Percentiles rank a stretch among this genome's conserved stretches.
phyloP scores from a whole-genome alignment of 1,139 yeast genomes.

The Lodderomyces beijingensis region DNA sequence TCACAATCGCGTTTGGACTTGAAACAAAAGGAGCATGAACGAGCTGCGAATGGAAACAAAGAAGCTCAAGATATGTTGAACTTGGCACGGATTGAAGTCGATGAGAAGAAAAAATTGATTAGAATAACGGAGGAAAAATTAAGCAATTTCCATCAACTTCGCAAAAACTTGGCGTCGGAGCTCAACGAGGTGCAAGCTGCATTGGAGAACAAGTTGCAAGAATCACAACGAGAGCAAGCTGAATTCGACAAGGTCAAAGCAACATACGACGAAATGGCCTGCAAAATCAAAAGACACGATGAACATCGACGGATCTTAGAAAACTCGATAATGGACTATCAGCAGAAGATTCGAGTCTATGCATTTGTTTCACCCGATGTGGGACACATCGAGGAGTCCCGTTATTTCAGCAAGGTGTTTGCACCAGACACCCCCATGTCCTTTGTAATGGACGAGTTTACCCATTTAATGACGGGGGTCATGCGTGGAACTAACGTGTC shows the following conservation, averaged over 20 bases:
- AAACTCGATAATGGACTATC: slow-evolving; percentile 48
- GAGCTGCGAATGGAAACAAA: not conserved
- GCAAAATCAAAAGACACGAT: slow-evolving; percentile 21
- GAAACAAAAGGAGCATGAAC: slow-evolving; percentile 1
- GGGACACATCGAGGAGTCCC: slow-evolving; percentile 2
- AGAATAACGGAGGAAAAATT: slow-evolving; percentile 8
- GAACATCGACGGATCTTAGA: slow-evolving; percentile 40
- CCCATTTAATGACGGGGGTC: slow-evolving; percentile 16
- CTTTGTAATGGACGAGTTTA: slow-evolving; percentile 19
- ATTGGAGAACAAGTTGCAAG: too few relatives aligned
- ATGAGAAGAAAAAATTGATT: slow-evolving; percentile 7
- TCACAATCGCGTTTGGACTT: not conserved
- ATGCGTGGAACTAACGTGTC: slow-evolving; percentile 18
- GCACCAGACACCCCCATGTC: slow-evolving; percentile 8
- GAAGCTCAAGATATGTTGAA: slow-evolving; percentile 8
- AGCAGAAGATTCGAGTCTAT: slow-evolving; percentile 35
- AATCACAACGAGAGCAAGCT: not conserved
- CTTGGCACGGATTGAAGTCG: slow-evolving; percentile 5
- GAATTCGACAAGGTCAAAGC: slow-evolving; percentile 5
- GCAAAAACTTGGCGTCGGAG: not conserved
- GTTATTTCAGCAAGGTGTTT: slow-evolving; percentile 20
- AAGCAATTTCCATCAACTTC: slow-evolving; percentile 5
- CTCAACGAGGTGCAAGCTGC: not conserved
- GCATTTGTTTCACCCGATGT: slow-evolving; percentile 11
- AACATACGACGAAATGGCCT: slow-evolving; percentile 11